Conservation (phyloP, 1,139 yeast genomes). For the Candida albicans region DNA sequence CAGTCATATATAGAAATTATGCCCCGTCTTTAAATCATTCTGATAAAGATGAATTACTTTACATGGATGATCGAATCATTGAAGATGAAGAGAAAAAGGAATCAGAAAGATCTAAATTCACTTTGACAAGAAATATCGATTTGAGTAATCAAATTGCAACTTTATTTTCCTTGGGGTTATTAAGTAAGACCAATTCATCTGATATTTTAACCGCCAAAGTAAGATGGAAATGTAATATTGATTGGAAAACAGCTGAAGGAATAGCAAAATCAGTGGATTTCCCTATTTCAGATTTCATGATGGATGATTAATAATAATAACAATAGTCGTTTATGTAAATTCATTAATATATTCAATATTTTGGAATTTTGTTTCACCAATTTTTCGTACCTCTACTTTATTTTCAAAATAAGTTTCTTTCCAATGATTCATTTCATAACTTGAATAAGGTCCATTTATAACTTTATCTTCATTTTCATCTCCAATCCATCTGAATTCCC, state of each 20-base stretch:
- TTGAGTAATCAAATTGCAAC: constrained; percentile 62
- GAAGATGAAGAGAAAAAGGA: constrained; percentile 33
- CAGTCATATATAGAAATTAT: constrained; percentile 52
- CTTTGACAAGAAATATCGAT: constrained; percentile 45
- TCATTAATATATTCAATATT: constrained; percentile 23
- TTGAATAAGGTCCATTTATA: constrained; percentile 64
- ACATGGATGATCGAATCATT: constrained; percentile 29
- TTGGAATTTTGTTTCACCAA: constrained; percentile 30
- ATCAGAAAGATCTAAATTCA: constrained; percentile 32
- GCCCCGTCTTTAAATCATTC: constrained; percentile 30
- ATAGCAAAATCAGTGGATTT: constrained; percentile 56
- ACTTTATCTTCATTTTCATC: constrained; percentile 38
- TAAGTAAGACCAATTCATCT: constrained; percentile 48
- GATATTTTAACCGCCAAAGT: constrained; percentile 64
- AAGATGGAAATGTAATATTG: constrained; percentile 63
- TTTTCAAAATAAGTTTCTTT: constrained; percentile 54
- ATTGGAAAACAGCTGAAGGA: constrained; percentile 50
- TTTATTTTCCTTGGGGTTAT: constrained; percentile 52
- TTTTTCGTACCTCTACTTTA: constrained; percentile 43
- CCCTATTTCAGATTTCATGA: constrained; percentile 52
- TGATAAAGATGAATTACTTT: constrained; percentile 24
- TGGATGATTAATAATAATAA: constrained; percentile 19
- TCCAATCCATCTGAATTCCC: constrained; percentile 67
- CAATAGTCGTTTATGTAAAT: constrained; percentile 17
- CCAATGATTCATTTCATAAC: constrained; percentile 62